Conservation (phyloP, 441 rosid species). For the Euphorbia celastroides region DNA sequence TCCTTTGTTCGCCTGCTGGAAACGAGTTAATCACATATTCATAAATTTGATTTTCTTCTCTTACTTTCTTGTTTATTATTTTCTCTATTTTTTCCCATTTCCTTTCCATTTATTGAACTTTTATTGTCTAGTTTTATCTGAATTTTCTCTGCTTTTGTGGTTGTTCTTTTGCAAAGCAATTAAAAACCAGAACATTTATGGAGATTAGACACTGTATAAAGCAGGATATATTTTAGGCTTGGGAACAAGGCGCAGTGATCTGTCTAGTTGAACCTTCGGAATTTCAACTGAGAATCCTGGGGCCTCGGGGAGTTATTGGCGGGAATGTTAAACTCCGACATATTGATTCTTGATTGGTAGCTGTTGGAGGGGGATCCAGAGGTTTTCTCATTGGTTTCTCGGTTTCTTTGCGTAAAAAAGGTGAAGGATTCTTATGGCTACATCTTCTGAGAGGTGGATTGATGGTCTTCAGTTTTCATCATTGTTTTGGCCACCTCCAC, state of each 20-base stretch:
- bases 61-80: background rate
- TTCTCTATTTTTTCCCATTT: background rate
- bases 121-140: background rate
- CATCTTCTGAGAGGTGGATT: constrained; percentile 83
- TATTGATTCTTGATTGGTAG: constrained; percentile 58
- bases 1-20: background rate
- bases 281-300: constrained; percentile 22
- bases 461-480: constrained; percentile 92
- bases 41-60: background rate
- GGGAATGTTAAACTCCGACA: constrained; percentile 51
- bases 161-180: constrained; percentile 22
- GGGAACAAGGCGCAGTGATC: constrained; percentile 19
- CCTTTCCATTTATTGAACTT: background rate
- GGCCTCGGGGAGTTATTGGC: constrained; percentile 18
- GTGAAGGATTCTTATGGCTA: constrained; percentile 38
- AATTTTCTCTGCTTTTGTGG: background rate
- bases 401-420: background rate
- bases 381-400: constrained; percentile 9
- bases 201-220: background rate
- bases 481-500: constrained; percentile 85
- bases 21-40: background rate
- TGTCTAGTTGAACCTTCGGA: constrained; percentile 9
- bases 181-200: background rate
- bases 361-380: constrained; percentile 14
- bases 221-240: background rate